Conservation (phyloP, 148 eudicot genomes). For the Rhododendron simsii region DNA sequence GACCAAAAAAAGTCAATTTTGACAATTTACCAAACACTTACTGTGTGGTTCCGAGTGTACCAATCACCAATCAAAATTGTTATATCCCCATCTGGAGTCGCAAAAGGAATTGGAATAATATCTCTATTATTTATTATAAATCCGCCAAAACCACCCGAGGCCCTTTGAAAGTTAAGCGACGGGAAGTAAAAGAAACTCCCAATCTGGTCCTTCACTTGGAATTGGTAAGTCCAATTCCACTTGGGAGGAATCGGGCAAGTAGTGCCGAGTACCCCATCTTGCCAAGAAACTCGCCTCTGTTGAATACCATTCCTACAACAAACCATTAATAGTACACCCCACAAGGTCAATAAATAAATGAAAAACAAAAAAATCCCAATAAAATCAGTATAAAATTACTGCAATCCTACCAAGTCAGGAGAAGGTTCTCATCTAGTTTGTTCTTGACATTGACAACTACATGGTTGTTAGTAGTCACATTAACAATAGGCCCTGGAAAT, state of each 20-base stretch:
- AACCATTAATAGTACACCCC: neutral
- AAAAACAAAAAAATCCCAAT: neutral
- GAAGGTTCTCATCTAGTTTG: slow-evolving; percentile 81
- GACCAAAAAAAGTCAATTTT: neutral
- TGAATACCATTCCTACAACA: slow-evolving; percentile 73
- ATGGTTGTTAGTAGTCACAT: slow-evolving; percentile 86
- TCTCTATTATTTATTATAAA: slow-evolving; percentile 54
- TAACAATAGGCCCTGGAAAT: slow-evolving; percentile 85
- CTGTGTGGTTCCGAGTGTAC: slow-evolving; percentile 85
- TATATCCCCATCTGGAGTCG: slow-evolving; percentile 68
- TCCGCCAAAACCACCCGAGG: slow-evolving; percentile 84
- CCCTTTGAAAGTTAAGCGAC: slow-evolving; percentile 79
- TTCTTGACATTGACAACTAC: slow-evolving; percentile 80
- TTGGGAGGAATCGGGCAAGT: slow-evolving; percentile 96
- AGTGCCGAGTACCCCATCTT: slow-evolving; percentile 93
- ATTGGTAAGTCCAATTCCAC: slow-evolving; percentile 97
- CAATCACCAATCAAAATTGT: slow-evolving; percentile 81
- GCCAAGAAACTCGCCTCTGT: slow-evolving; percentile 75
- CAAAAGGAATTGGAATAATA: slow-evolving; percentile 80
- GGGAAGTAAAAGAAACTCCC: slow-evolving; percentile 98
- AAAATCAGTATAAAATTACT: neutral
- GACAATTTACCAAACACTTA: slow-evolving; percentile 30
- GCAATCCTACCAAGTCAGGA: slow-evolving; percentile 68
- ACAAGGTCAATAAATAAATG: neutral
- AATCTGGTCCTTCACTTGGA: slow-evolving; percentile 96